These are phyloP conservation scores for Volvariella volvacea DNA, from an alignment of 1,284 basidiomycete genomes.

Conservation along the genomic window DNA sequence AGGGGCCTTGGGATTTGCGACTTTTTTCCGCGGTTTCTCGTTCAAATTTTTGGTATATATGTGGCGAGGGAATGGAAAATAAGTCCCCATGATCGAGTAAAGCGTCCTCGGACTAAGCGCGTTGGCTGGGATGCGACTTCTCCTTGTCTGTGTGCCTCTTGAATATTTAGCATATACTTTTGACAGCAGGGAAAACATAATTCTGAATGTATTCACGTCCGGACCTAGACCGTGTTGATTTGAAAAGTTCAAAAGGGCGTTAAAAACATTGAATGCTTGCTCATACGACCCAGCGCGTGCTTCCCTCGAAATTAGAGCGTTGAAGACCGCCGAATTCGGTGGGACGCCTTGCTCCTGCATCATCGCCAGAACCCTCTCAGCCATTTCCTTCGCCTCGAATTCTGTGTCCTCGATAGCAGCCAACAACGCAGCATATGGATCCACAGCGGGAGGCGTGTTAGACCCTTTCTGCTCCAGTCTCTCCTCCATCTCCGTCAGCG, in stretches of 20 bases:
- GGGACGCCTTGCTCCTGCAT: slow-evolving; percentile 31
- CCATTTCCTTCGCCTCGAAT: slow-evolving; percentile 19
- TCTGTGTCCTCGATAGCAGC: slow-evolving; percentile 25
- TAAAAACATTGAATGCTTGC: slow-evolving; percentile 38
- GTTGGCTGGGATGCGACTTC: slow-evolving; percentile 14
- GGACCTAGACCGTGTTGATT: slow-evolving; percentile 22
- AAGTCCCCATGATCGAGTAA: slow-evolving; percentile 16
- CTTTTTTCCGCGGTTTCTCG: slow-evolving; percentile 6
- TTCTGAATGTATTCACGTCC: slow-evolving; percentile 36
- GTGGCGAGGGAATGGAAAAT: slow-evolving; percentile 11
- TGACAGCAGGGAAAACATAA: slow-evolving; percentile 34
- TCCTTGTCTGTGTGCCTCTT: not conserved
- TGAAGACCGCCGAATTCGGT: slow-evolving; percentile 36
- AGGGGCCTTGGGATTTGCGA: not conserved
- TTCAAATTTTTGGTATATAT: slow-evolving; percentile 18
- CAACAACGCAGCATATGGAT: slow-evolving; percentile 33
- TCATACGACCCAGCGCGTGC: slow-evolving; percentile 23
- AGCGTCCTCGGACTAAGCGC: slow-evolving; percentile 32
- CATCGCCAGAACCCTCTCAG: slow-evolving; percentile 28
- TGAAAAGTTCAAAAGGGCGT: slow-evolving; percentile 22
- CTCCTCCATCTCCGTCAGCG: slow-evolving; percentile 15
- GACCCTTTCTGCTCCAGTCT: not conserved
- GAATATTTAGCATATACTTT: slow-evolving; percentile 12
- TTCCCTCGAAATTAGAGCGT: slow-evolving; percentile 37
- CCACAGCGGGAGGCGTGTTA: slow-evolving; percentile 9